These are phyloP conservation scores for Penicillium verhagenii DNA, from an alignment of 495 filamentous ascomycete species.

Conservation along the genomic window DNA sequence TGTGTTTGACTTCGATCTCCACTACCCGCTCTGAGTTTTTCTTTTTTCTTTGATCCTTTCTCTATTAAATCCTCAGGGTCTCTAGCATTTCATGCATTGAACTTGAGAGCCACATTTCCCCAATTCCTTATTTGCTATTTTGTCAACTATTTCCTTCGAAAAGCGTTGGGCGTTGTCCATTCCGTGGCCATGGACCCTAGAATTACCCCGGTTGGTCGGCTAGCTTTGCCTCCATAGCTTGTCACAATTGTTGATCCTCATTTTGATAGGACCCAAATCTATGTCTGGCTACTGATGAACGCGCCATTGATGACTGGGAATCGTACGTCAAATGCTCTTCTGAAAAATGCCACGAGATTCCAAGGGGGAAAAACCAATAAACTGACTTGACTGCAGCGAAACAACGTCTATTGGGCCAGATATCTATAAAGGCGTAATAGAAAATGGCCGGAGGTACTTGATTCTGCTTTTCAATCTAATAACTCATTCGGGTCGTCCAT, in stretches of 20 bases:
- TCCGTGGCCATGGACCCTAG: background rate
- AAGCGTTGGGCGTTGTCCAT: no score
- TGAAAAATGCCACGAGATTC: no score
- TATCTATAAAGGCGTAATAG: conserved; percentile 10
- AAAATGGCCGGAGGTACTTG: conserved; percentile 8
- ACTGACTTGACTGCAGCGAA: conserved; percentile 7
- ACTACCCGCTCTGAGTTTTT: background rate
- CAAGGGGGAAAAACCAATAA: no score
- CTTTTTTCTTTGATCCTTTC: background rate
- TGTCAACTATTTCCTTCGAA: no score
- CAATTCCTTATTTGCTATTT: no score
- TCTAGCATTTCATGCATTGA: no score
- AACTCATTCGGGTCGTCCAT: no score
- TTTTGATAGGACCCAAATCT: conserved; percentile 1
- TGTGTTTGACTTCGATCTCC: background rate
- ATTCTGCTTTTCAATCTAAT: background rate
- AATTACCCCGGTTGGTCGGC: background rate
- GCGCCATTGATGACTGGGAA: conserved; percentile 6
- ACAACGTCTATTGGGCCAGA: conserved; percentile 16
- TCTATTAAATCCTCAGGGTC: no score
- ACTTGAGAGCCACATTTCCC: background rate
- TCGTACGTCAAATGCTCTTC: no score
- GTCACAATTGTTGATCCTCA: background rate
- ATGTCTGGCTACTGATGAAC: background rate
- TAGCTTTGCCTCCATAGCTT: background rate